Conservation (phyloP, 2,329 filamentous ascomycete genomes). For the Colletotrichum sp. region DNA sequence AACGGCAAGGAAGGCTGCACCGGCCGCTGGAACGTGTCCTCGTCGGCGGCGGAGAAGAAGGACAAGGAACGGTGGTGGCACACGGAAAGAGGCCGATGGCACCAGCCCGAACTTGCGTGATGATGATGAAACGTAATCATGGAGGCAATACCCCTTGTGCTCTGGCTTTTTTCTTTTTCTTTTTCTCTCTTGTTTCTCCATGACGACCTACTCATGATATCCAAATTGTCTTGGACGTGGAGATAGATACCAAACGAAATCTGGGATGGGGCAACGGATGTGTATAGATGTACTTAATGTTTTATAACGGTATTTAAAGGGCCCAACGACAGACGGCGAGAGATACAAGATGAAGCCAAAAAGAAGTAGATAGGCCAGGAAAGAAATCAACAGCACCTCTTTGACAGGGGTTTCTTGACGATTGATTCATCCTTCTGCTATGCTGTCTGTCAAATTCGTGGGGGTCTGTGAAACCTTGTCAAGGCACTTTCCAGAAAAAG, state of each 20-base stretch:
- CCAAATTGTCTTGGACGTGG: neutral
- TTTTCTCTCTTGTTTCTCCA: neutral
- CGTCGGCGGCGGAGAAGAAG: conserved; percentile 45
- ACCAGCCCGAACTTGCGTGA: conserved; percentile 24
- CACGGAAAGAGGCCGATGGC: conserved; percentile 53
- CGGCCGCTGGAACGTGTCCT: conserved; percentile 51
- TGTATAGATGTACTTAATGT: neutral
- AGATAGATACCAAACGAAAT: conserved; percentile 1
- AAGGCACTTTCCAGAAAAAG: neutral
- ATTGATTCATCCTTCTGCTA: neutral
- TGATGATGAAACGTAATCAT: neutral
- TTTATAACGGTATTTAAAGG: neutral
- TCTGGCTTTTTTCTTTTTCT: neutral
- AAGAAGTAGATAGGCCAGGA: neutral
- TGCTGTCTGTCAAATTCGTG: neutral
- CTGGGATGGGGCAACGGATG: neutral
- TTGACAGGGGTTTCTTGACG: neutral
- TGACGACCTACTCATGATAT: conserved; percentile 7
- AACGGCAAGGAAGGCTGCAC: conserved; percentile 44
- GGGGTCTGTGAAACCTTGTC: neutral
- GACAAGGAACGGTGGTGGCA: conserved; percentile 58
- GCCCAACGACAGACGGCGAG: neutral
- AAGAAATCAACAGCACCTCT: neutral
- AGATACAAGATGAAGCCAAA: neutral
- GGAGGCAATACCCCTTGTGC: neutral